Conservation (phyloP, 345 rosid genomes). For the Aquilaria yunnanensis region DNA sequence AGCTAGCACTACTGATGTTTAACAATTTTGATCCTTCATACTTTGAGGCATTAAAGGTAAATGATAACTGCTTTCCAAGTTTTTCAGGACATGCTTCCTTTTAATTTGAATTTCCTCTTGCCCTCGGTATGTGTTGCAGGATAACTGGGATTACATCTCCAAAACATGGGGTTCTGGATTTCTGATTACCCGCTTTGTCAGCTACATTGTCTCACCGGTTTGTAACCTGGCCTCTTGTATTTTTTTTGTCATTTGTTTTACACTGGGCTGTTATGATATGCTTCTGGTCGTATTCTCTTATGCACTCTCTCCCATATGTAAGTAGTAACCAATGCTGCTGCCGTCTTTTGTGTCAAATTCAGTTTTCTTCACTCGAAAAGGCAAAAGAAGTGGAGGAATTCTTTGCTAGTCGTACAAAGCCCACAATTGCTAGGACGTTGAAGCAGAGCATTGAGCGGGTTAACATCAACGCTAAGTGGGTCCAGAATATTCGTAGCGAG, state of each 20-base stretch:
- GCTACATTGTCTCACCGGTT: conserved; percentile 77
- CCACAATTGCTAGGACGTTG: conserved; percentile 73
- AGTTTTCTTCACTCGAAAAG: conserved; percentile 88
- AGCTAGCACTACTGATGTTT: too few relatives aligned
- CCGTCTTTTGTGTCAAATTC: conserved; percentile 5
- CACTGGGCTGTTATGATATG: too few relatives aligned
- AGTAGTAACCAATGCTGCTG: background rate
- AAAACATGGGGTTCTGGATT: conserved; percentile 70
- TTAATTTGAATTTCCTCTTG: background rate
- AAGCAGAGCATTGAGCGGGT: conserved; percentile 88
- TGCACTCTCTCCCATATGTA: background rate
- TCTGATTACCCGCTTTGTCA: conserved; percentile 64
- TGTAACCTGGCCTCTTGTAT: conserved; percentile 5
- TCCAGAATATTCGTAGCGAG: conserved; percentile 58
- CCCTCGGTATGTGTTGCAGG: conserved; percentile 26
- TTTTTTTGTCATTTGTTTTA: too few relatives aligned
- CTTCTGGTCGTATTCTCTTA: too few relatives aligned
- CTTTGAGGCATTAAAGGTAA: too few relatives aligned
- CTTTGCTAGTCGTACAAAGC: conserved; percentile 53
- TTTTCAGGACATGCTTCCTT: too few relatives aligned
- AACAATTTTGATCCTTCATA: too few relatives aligned
- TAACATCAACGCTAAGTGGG: conserved; percentile 76
- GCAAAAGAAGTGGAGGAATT: conserved; percentile 76
- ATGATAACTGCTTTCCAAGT: too few relatives aligned
- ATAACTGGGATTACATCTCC: conserved; percentile 70